Percentiles rank a stretch among this genome's conserved stretches.
phyloP scores from a whole-genome alignment of 2,329 filamentous ascomycete genomes.

The Fusarium torreyae region DNA sequence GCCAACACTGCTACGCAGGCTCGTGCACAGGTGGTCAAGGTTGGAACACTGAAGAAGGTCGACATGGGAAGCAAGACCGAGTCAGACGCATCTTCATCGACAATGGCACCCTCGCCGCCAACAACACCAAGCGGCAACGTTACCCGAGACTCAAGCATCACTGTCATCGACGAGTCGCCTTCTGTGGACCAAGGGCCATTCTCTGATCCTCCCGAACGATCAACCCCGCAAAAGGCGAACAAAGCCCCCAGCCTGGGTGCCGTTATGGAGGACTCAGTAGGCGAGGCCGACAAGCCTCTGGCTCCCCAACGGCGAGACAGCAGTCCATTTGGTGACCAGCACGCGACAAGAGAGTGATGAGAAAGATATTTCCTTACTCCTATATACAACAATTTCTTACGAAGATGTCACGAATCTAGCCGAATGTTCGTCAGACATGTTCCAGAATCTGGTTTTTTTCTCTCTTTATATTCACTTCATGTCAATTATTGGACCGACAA shows the following conservation, averaged over 20 bases:
- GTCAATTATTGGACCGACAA: conserved; percentile 49
- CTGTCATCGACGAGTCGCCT: conserved; percentile 67
- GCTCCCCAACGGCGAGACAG: conserved; percentile 52
- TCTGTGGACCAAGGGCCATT: conserved; percentile 71
- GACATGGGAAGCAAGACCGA: conserved; percentile 58
- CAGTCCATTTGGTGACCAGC: conserved; percentile 72
- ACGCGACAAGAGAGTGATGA: conserved; percentile 67
- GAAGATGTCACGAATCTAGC: conserved; percentile 44
- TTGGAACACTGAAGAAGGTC: conserved; percentile 67
- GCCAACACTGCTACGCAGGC: conserved; percentile 72
- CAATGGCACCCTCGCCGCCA: conserved; percentile 37
- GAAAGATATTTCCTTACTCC: conserved; percentile 1
- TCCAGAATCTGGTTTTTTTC: conserved; percentile 34
- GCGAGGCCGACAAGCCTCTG: conserved; percentile 54
- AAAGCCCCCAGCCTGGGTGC: conserved; percentile 67
- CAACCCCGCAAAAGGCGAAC: conserved; percentile 47
- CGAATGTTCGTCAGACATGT: conserved; percentile 26
- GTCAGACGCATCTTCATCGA: conserved; percentile 50
- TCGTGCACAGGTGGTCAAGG: conserved; percentile 72
- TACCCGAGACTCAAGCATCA: conserved; percentile 61
- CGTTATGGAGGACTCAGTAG: conserved; percentile 67
- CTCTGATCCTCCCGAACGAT: conserved; percentile 65
- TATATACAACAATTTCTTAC: conserved; percentile 36
- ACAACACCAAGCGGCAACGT: conserved; percentile 43
- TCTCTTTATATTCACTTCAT: conserved; percentile 42